Conservation (phyloP, 2,329 filamentous ascomycete species). For the Aspergillus chevalieri region DNA sequence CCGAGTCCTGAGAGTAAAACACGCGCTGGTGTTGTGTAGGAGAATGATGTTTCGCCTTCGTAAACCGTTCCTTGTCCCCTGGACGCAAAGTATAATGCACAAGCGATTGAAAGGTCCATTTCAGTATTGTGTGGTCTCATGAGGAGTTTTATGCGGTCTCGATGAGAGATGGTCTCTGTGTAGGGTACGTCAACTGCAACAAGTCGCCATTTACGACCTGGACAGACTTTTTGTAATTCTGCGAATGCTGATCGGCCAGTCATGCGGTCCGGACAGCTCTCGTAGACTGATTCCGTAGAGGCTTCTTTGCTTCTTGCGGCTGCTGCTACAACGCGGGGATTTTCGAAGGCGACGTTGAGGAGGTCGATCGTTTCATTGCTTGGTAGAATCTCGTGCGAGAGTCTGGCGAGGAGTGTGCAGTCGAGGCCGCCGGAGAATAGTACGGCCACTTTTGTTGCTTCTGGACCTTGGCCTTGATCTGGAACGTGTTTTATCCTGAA, state of each 20-base stretch:
- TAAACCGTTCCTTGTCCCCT: slow-evolving; percentile 57
- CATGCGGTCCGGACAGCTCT: slow-evolving; percentile 81
- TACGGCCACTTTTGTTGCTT: slow-evolving; percentile 56
- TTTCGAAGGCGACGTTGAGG: slow-evolving; percentile 95
- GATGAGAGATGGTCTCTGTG: slow-evolving; percentile 62
- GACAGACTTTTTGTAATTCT: slow-evolving; percentile 68
- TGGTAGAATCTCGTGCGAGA: slow-evolving; percentile 72
- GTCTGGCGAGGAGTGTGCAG: slow-evolving; percentile 77
- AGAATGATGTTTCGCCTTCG: slow-evolving; percentile 9
- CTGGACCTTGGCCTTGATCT: slow-evolving; percentile 21
- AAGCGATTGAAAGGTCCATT: slow-evolving; percentile 95
- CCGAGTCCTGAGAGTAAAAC: slow-evolving; percentile 88
- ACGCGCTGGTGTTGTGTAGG: slow-evolving; percentile 65
- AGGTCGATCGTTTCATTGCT: slow-evolving; percentile 68
- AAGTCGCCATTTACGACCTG: slow-evolving; percentile 71
- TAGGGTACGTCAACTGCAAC: slow-evolving; percentile 76
- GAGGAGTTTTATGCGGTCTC: slow-evolving; percentile 63
- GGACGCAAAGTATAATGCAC: slow-evolving; percentile 90
- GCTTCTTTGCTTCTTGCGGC: slow-evolving; percentile 36
- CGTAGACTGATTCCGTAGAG: slow-evolving; percentile 49
- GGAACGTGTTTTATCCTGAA: slow-evolving; percentile 63
- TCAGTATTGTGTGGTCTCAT: slow-evolving; percentile 95
- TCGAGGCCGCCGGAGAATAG: slow-evolving; percentile 93
- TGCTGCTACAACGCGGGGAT: slow-evolving; percentile 64
- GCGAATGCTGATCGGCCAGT: slow-evolving; percentile 74